Evolutionary conservation across 2,329 filamentous ascomycete species (phyloP), one percentile per base, ranked within the genome.

Genomic region (Cryphonectria japonica): DNA sequence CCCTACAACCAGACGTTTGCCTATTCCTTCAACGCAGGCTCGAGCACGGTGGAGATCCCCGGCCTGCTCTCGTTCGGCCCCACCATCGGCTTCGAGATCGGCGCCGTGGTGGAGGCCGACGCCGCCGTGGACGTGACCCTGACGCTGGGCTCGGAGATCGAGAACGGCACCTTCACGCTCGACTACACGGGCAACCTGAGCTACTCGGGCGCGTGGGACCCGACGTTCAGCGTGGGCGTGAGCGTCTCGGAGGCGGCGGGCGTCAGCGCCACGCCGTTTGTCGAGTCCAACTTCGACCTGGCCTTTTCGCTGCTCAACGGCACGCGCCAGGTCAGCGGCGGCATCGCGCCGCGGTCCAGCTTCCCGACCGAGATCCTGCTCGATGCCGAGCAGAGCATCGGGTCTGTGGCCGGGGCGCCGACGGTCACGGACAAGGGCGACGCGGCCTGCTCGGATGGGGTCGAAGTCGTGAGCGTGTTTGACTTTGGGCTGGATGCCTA

Each of bases 1-100:
- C 72, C 79, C 2, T 81, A 80, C 73, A 76, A 73, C 67, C 77
- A 79, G 16, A 78, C 77, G 19, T 76, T 82, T 70, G 76, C 75
- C 26, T 83, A 82, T 75, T 73, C 79, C 26, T 79, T 81, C 0
- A 76, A 76, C n/a, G 79, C 84, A 13, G 76, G 76, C n/a, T 84
- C 81, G 74, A 78, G 76, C 46, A 67, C 80, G 22, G 75, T 85
- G 69, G 75, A 79, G 68, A 77, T 85, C 5, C 83, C 83, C 0
- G 80, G 82, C 34, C 78, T 84, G 66, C 73, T 85, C 57, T 22
- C 80, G 32, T 72, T 72, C 22, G 70, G 70, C 32, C 70, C 82
- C 0, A 77, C 77, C 32, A 74, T 84, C 34, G 78, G 75, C 5
- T 83, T 83, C 73, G 76, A 73, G 8, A 75, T 84, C 66, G 81